Evolutionary conservation across 108 stramenopile genomes (phyloP).

Genomic region (Fragilaria radians): DNA sequence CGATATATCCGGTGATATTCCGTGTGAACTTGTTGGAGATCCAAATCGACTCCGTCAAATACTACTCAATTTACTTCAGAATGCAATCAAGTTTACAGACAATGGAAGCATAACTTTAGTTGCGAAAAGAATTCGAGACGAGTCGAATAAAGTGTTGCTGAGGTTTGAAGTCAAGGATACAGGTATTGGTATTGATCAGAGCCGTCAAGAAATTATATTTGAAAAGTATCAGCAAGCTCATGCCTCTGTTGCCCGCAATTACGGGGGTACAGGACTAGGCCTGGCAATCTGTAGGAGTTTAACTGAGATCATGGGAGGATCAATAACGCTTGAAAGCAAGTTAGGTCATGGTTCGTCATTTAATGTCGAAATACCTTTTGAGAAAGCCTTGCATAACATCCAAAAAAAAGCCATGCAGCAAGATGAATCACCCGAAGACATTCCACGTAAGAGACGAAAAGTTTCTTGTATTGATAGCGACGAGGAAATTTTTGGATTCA

Average conservation of each 20-base stretch:
- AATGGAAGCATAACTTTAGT: conserved; percentile 15
- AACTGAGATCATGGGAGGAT: conserved; percentile 33
- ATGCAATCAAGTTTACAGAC: conserved; percentile 57
- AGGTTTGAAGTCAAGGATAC: conserved; percentile 42
- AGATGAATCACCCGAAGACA: not conserved
- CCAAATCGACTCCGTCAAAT: conserved; percentile 55
- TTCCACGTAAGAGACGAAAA: not conserved
- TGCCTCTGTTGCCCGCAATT: conserved; percentile 30
- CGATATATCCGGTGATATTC: conserved; percentile 16
- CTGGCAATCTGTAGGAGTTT: conserved; percentile 40
- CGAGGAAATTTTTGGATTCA: conserved; percentile 2
- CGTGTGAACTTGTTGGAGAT: conserved; percentile 27
- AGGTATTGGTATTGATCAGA: conserved; percentile 38
- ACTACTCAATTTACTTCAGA: conserved; percentile 42
- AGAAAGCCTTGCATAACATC: no score
- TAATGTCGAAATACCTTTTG: conserved; percentile 24
- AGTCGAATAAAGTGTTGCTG: conserved; percentile 15
- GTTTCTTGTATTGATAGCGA: not conserved
- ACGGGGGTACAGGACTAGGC: conserved; percentile 50
- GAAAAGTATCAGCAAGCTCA: conserved; percentile 36
- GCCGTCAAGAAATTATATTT: conserved; percentile 28
- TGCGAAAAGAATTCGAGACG: not conserved
- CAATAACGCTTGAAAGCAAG: conserved; percentile 32
- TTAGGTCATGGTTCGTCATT: conserved; percentile 25
- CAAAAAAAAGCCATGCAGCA: no score